These are phyloP conservation scores for Cronartium ribicola DNA, from an alignment of 1,284 basidiomycete species.

Conservation along the genomic window DNA sequence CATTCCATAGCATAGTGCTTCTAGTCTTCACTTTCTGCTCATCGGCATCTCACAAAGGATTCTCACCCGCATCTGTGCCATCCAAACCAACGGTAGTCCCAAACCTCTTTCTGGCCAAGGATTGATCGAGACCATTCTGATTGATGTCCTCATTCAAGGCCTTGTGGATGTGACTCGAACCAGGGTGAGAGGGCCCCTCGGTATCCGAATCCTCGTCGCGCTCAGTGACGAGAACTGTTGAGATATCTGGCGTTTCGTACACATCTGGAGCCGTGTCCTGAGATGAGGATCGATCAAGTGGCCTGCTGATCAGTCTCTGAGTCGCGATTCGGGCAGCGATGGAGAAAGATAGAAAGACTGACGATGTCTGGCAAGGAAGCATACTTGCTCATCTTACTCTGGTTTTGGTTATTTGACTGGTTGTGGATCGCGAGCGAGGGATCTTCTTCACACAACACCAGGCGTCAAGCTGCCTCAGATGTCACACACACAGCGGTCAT, in stretches of 20 bases:
- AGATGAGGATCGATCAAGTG: not conserved
- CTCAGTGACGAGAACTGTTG: conserved; percentile 53
- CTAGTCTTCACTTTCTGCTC: no score
- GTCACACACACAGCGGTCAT: no score
- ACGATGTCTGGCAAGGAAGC: conserved; percentile 85
- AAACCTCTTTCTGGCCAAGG: conserved; percentile 24
- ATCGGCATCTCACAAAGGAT: no score
- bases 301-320: not conserved
- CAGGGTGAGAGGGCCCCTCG: not conserved
- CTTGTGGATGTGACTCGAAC: conserved; percentile 4
- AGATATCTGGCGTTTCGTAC: conserved; percentile 81
- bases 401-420: not conserved
- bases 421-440: no score
- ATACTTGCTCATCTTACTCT: conserved; percentile 60
- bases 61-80: conserved; percentile 30
- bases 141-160: conserved; percentile 24
- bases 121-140: conserved; percentile 24
- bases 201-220: conserved; percentile 39
- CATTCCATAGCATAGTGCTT: no score
- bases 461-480: no score
- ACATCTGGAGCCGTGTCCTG: conserved; percentile 86
- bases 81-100: conserved; percentile 19
- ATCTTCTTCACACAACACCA: no score
- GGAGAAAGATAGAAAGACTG: conserved; percentile 48
- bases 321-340: not conserved